phyloP scores from a whole-genome alignment of 192 early-diverging fungal genomes.

The Coemansia sp. region DNA sequence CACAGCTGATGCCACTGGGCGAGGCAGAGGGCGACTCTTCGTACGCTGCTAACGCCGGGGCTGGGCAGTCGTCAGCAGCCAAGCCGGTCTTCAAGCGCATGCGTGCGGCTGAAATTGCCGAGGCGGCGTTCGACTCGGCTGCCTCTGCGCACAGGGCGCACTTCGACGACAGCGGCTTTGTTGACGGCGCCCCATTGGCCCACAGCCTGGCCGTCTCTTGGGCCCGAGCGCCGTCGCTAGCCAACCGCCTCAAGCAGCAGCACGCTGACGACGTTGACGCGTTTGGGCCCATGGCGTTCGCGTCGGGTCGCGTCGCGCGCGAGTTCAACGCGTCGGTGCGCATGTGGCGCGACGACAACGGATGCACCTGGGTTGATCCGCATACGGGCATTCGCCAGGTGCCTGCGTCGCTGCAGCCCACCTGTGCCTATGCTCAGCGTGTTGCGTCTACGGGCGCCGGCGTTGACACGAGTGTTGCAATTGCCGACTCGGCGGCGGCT shows the following conservation, averaged over 20 bases:
- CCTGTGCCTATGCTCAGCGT: slow-evolving; percentile 18
- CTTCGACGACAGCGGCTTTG: slow-evolving; percentile 48
- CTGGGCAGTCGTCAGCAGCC: slow-evolving; percentile 4
- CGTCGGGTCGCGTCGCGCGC: slow-evolving; percentile 36
- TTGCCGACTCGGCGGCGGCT: slow-evolving; percentile 13
- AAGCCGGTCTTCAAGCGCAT: slow-evolving; percentile 39
- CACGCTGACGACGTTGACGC: slow-evolving; percentile 9
- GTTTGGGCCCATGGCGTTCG: slow-evolving; percentile 46
- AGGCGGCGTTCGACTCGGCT: slow-evolving; percentile 35
- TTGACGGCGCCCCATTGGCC: slow-evolving; percentile 40
- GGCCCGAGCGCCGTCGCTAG: slow-evolving; percentile 30
- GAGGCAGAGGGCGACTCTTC: slow-evolving; percentile 9
- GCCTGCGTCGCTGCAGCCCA: slow-evolving; percentile 46
- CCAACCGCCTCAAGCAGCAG: slow-evolving; percentile 38
- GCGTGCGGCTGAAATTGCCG: slow-evolving; percentile 35
- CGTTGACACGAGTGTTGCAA: slow-evolving; percentile 29
- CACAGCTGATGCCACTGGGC: neutral
- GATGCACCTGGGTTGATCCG: slow-evolving; percentile 51
- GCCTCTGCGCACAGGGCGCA: slow-evolving; percentile 30
- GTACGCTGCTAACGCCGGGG: neutral
- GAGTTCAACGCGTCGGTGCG: slow-evolving; percentile 49
- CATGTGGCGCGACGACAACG: slow-evolving; percentile 56
- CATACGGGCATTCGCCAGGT: slow-evolving; percentile 54
- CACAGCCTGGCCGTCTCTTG: slow-evolving; percentile 43
- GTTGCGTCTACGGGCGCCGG: slow-evolving; percentile 14